Percentiles rank a stretch among this genome's conserved stretches.
Evolutionary conservation across 73 alveolate species (phyloP).

Genomic region (Tetrahymena borealis): DNA sequence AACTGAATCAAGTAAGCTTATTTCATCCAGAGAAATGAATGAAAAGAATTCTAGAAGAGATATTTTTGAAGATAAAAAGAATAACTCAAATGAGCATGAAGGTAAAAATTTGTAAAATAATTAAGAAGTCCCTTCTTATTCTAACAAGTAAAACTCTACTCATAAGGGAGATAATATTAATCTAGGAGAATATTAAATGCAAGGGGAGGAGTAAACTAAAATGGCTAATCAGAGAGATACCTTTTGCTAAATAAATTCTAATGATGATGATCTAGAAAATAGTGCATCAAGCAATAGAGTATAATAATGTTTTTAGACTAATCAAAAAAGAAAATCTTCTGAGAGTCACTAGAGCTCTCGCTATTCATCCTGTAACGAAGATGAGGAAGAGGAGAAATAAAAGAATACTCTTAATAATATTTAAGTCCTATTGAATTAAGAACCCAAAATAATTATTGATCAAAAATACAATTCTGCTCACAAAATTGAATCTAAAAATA

Average conservation of each 20-base stretch:
- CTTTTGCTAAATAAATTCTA: not conserved
- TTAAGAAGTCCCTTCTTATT: no score
- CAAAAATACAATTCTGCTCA: no score
- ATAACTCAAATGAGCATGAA: no score
- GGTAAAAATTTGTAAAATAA: no score
- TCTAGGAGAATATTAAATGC: no score
- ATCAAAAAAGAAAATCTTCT: not conserved
- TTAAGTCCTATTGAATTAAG: not conserved
- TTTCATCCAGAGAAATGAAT: no score
- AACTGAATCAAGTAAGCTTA: no score
- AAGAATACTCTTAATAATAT: not conserved
- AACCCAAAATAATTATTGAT: not conserved
- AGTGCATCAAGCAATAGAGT: not conserved
- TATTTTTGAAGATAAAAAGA: no score
- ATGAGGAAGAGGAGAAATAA: not conserved
- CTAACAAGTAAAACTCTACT: no score
- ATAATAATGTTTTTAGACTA: not conserved
- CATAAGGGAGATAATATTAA: no score
- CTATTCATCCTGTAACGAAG: not conserved
- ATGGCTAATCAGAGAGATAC: not conserved
- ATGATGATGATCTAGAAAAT: not conserved
- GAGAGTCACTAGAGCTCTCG: not conserved
- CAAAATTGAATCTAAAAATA: no score
- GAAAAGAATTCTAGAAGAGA: no score
- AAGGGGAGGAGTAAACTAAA: not conserved